A percentile compares a stretch with the other conserved stretches of the same genome.
These are phyloP conservation scores for Monotropa hypopitys DNA, from an alignment of 179 eudicot genomes.

Conservation along the genomic window DNA sequence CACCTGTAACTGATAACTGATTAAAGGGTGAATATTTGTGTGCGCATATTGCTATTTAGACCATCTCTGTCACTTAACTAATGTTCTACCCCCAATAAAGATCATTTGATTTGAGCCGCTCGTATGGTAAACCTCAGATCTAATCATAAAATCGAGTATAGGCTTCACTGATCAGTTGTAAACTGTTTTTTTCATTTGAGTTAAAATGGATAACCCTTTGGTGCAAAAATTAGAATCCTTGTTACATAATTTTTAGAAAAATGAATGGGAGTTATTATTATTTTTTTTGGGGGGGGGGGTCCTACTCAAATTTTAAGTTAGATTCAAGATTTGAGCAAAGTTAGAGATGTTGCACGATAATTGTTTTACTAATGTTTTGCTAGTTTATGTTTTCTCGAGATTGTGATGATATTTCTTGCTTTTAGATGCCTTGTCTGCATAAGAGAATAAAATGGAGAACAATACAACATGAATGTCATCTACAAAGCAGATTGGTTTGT, in stretches of 20 bases:
- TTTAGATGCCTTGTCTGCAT: neutral
- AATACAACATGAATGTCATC: conserved; percentile 28
- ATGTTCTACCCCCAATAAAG: neutral
- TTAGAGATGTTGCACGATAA: neutral
- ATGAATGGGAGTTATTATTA: neutral
- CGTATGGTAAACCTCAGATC: neutral
- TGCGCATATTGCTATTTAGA: neutral
- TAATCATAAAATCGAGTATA: neutral
- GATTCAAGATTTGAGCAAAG: neutral
- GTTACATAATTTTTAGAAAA: neutral
- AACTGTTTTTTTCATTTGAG: too few relatives aligned
- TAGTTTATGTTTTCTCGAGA: neutral
- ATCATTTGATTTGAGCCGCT: neutral
- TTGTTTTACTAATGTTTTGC: neutral
- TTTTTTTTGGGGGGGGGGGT: neutral
- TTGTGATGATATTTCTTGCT: neutral
- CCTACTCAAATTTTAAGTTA: neutral
- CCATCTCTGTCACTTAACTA: neutral
- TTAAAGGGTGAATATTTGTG: neutral
- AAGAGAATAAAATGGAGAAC: neutral
- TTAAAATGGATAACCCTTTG: neutral
- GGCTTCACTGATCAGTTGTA: too few relatives aligned
- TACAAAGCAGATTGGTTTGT: conserved; percentile 24
- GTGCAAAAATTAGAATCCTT: neutral
- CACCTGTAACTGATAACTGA: neutral